Base-by-base conservation (phyloP, 257 asterid genomes). In the Solanum paucissectum region DNA sequence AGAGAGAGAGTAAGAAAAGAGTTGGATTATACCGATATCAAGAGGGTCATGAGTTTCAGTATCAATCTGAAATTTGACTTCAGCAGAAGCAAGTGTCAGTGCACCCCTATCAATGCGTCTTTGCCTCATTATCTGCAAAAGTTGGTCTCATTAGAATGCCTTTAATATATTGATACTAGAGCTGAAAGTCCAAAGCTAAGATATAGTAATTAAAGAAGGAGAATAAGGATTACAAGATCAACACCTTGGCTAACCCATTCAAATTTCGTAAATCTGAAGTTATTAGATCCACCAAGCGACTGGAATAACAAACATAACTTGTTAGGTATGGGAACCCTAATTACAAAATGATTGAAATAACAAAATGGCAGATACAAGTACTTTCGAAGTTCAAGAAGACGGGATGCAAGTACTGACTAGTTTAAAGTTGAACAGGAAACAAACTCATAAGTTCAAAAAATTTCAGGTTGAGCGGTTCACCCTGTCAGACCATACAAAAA, bases 41-140 rank as follows among this genome's bases (percentile, higher is more conserved):
- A 97, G 98, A 86, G 99, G 99, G 83, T 97, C 98, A 88, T 97
- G 99, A 87, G 99, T 97, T 93, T 96, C 99, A 33, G 99, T 97
- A 86, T 97, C 99, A 87, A 96, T 97, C 88, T 96, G 96, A 91
- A 97, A 97, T 90, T 97, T 97, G 87, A 97, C 99, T 94, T 97
- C 99, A 87, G 99, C 99, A 18, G 99, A 97, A 85, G 99, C 99
- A 92, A 97, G 99, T 79, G 99, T 97, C 87, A 97, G 91, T 81
- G 99, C 99, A 87, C 99, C 99, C 92, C 98, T 94, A 7, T 95
- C 99, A 89, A 97, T 94, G 87, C 99, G 98, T 86, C 93, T 95
- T 92, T 92, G 98, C 95, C 99, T 95, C 99, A 97, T 96, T 87
- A 95, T 91, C 99, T 97, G 92, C 91, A 90, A 89, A 64, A 68